Evolutionary conservation across 495 filamentous ascomycete genomes (phyloP), one percentile per base, ranked within the genome.

Genomic region (Pyrenula massariospora): DNA sequence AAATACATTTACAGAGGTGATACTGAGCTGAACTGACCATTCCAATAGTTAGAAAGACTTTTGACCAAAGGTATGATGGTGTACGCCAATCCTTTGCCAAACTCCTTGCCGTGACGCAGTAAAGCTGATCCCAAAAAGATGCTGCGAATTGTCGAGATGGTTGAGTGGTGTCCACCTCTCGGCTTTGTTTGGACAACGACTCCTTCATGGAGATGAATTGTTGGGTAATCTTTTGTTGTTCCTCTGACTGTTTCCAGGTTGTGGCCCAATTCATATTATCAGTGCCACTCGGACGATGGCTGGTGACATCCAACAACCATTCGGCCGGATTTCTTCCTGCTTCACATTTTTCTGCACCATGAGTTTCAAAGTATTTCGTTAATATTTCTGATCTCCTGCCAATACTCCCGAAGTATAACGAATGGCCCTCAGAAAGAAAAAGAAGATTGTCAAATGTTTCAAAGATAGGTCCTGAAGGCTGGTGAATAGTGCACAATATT

Each of bases 401-500:
- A 21, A 80, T 81, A 24, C 81, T 76, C 19, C 84, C 81, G 56
- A 79, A 79, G 60, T 83, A 84, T 24, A 80, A 73, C 2, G 71
- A 69, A 55, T 72, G 70, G 22, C 81, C 81, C 8, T 76, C 77
- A 1, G 65, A 69, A 12, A 73, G 72, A 50, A 84, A 63, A 0
- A 77, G 72, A 5, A 85, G 67, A 56, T 73, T 71, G 59, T 85
- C 81, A 64, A 85, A 85, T 56, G 72, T 62, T 57, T 78, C 67
- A 56, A 83, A 72, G 1, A 84, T 62, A 8, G 74, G 63, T 1
- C 59, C 56, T 1, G 65, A 55, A 11, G 68, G 67, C 49, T 84
- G 83, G 55, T 88, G 84, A 52, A 88, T 87, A 0, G 84, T 87
- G 60, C 82, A 85, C 12, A 84, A 63, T 52, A 82, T 79, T 0